Base-by-base conservation (phyloP, 768 basidiomycete species). In the Mycena epipterygia region DNA sequence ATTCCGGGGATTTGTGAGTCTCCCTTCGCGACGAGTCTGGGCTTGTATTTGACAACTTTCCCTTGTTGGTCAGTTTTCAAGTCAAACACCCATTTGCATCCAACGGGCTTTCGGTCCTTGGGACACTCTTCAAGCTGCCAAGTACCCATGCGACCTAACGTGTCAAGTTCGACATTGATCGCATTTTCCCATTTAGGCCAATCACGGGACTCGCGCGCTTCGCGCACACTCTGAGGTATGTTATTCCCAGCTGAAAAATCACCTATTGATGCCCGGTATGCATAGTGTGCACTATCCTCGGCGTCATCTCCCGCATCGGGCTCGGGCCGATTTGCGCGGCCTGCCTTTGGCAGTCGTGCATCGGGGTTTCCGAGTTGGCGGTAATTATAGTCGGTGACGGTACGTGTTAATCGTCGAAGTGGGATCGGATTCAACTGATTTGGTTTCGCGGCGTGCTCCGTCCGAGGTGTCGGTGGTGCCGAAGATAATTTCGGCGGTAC, bases 1-100 rank as follows among this genome's bases (percentile, higher is more conserved):
- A 46, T 46, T 16, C 58, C 58, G 11, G 58, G 58, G 39, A 60
- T 37, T 27, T 60, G 58, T 60, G 58, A 41, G 56, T 58, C 35
- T 37, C 52, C 56, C 39, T 57, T 57, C 13, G 56, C 37, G n/a
- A 46, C 44, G n/a, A 46, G 44, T 59, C 56, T 39, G 37, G 56
- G 37, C 23, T 58, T 58, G 41, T 58, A 58, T 53, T 33, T 53
- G 55, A 53, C 52, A 53, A 53, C 30, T 33, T 53, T 8, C 19
- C 52, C 52, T 33, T 53, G 32, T n/a, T 53, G 52, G 21, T 33
- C 30, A 33, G 52, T 53, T n/a, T 53, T 53, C 30, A 53, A 30
- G 52, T 51, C 49, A n/a, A n/a, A 51, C 33, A 52, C 29, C 51
- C 51, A 52, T 21, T 33, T 32, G 33, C 51, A 55, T 35, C 53